Base-by-base conservation (phyloP, 169 alveolate species). In the Babesia ovata region DNA sequence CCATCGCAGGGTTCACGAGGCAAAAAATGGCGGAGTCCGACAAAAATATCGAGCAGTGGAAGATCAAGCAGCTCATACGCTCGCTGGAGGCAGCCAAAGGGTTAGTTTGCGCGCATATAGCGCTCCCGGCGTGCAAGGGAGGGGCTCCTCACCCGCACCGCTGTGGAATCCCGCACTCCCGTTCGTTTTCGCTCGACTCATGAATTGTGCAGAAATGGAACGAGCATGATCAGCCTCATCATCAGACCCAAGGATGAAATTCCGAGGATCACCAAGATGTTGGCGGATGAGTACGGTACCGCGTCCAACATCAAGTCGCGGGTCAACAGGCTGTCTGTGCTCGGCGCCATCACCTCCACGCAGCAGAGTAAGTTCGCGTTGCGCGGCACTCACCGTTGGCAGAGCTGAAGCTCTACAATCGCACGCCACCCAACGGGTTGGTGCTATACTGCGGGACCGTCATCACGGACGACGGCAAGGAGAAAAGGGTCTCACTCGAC, bases 381-480 rank as follows among this genome's bases (percentile, higher is more conserved):
- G 36, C 16, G 39, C 6, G 19, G 63, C 39, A 9, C 26, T 14
- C 26, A 45, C 19, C 4, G 6, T 66, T 2, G 53, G 57, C 71
- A 95, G 97, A 92, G 67, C 84, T 97, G 61, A 96, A 95, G 91
- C 93, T 95, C 19, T 97, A 98, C 92, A 96, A 92, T 49, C 88
- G 94, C 75, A 97, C 99, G 26, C 99, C 99, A 0, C 96, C 97
- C 14, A 97, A 98, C 86, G 99, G 99, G 10, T 89, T 98, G 49
- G 98, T 97, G 24, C 92, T 98, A 6, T 98, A 95, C 91, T 96
- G 99, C 77, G 99, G 99, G 9, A 96, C 97, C 2, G 96, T 97
- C 13, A 86, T 95, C 33, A 95, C 97, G 42, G 99, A 97, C 29
- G 99, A 97, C 71, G 99, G 99, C 1, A 93, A 94, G 71, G 99